Evolutionary conservation across 1,284 basidiomycete genomes (phyloP), one percentile per base, ranked within the genome.

Genomic region (Kalmanozyma brasiliensis): DNA sequence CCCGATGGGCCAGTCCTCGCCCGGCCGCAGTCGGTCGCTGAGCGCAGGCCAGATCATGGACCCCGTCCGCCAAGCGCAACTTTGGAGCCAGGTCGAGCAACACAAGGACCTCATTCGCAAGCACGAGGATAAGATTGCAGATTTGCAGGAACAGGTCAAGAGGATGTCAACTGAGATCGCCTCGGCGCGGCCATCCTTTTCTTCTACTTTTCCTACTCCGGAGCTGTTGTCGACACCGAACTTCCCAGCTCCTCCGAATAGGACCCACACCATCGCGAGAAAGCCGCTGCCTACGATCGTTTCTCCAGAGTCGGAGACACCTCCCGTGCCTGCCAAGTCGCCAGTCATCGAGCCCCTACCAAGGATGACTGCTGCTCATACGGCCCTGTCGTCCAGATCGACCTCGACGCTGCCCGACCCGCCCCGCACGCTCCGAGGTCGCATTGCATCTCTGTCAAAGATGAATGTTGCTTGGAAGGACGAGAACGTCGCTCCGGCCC

Each of bases 51-150:
- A 52, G n/a, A 29, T 20, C n/a, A 20, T 64, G 38, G 60, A 60
- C 23, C 40, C 47, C 3, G 33, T 49, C 20, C 59, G 48, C 16
- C 60, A 64, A 34, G 66, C 55, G 5, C 40, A 53, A 45, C 45
- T 69, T n/a, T 63, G 60, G 66, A 40, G 41, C 9, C 60, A 69
- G 23, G 60, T 69, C 9, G 60, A 69, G 51, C 46, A 32, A 17
- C 58, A 63, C 40, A 55, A 51, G 20, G 48, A 51, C 34, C 55
- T 63, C 10, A 69, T 69, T 30, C 56, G 60, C 38, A 52, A 56
- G 49, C 60, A 63, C 34, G 49, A 69, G 30, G 23, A 51, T 19
- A 47, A 69, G 52, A 69, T 69, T 29, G 59, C 53, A 8, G 59
- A 45, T 6, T 30, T 69, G 35, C 66, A 64, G 35, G 51, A 63